Evolutionary conservation across 2,329 filamentous ascomycete genomes (phyloP), one percentile per base, ranked within the genome.

Genomic region (Claviceps africana): DNA sequence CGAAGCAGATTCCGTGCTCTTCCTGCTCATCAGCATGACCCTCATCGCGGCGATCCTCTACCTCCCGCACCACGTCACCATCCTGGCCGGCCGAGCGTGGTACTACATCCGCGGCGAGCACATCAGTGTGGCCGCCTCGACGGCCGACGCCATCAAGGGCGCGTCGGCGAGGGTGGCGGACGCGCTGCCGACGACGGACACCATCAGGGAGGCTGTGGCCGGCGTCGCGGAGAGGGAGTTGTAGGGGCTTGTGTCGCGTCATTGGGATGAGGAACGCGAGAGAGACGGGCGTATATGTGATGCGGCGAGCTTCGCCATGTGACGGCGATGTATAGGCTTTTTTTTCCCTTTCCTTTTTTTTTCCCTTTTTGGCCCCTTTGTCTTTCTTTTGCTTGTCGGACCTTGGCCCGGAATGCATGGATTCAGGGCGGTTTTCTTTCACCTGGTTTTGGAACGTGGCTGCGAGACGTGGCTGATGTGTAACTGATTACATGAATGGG

Each of bases 71-170:
- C 91, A 97, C 72, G 73, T 97, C 62, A 77, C 81, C 62, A 85
- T 88, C 65, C 83, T 98, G 61, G 79, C 84, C 64, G 81, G 82
- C 65, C 86, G 91, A 65, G 83, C 88, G 51, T 95, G 88, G 80
- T 98, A 96, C 75, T 98, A 98, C 75, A 87, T 88, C 68, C 83
- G 84, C 58, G 93, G 93, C 59, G 89, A 95, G 64, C 77, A 81
- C 60, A 76, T 74, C 54, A 72, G 76, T 53, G 69, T 75, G 44
- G 72, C 59, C 3, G 62, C 61, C 22, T 64, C 62, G 19, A 63
- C 66, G 31, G 59, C 62, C 17, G 62, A 65, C 47, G 62, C 60
- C 13, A 59, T 68, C 42, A 62, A 61, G 56, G 63, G 64, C 31
- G 62, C 64, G 46, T 61, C 64, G 25, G 62, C 60, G 40, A 61